These are phyloP conservation scores for Peronospora farinosa DNA, from an alignment of 352 stramenopile species.

Conservation along the genomic window DNA sequence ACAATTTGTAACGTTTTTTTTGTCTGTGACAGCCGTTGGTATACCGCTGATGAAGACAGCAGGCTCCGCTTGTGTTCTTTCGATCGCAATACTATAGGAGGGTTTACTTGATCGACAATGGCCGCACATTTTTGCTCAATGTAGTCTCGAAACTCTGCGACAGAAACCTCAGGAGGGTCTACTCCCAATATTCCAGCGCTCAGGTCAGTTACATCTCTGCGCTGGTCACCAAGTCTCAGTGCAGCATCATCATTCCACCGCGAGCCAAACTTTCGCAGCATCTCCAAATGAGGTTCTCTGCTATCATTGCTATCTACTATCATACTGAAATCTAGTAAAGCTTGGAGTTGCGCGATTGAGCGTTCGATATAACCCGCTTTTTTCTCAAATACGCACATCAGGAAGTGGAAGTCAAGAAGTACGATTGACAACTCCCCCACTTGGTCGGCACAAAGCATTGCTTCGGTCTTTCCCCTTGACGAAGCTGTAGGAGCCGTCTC, in stretches of 20 bases:
- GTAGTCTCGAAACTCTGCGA: conserved; percentile 14
- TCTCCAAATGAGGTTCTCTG: conserved; percentile 16
- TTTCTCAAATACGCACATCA: conserved; percentile 49
- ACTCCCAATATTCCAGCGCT: conserved; percentile 1
- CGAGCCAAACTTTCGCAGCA: conserved; percentile 29
- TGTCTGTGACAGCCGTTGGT: conserved; percentile 13
- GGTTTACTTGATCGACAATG: conserved; percentile 27
- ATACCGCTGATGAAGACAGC: conserved; percentile 24
- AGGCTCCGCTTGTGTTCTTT: conserved; percentile 38
- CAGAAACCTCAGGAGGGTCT: conserved; percentile 9
- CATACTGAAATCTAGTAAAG: conserved; percentile 48
- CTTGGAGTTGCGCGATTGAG: conserved; percentile 58
- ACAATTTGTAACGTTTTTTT: not conserved
- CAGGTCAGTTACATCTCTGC: not conserved
- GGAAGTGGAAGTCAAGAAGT: conserved; percentile 44
- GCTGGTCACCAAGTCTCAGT: conserved; percentile 26
- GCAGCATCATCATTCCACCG: conserved; percentile 26
- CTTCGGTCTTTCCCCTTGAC: not conserved
- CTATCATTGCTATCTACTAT: not conserved
- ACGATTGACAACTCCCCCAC: conserved; percentile 14
- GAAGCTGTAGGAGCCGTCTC: not conserved
- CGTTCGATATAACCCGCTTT: conserved; percentile 56
- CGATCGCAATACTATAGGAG: conserved; percentile 25
- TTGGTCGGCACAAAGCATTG: not conserved
- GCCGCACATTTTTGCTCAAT: conserved; percentile 16